Percentiles rank a stretch among this genome's conserved stretches.
Evolutionary conservation across 371 early-diverging fungal species (phyloP).

Genomic region (Mortierella sp.): DNA sequence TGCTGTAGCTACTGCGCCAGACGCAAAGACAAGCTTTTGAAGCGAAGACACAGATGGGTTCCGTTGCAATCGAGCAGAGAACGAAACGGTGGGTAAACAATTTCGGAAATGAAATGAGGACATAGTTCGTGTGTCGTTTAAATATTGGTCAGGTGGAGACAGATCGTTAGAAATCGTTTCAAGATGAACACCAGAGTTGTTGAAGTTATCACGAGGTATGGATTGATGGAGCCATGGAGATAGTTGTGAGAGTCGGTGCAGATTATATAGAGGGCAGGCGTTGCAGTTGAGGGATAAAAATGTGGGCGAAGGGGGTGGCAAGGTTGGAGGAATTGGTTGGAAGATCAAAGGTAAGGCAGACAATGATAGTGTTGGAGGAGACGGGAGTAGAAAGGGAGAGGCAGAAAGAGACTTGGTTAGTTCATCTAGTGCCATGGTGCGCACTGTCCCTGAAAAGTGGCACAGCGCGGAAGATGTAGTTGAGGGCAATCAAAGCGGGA

Average conservation of each 20-base stretch:
- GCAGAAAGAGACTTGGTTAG: slow-evolving; percentile 15
- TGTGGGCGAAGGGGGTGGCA: background rate
- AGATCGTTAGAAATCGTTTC: too few relatives aligned
- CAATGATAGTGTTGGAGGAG: slow-evolving; percentile 9
- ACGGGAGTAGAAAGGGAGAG: slow-evolving; percentile 11
- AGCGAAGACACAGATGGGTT: background rate
- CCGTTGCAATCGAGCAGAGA: slow-evolving; percentile 1
- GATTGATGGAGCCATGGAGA: slow-evolving; percentile 5
- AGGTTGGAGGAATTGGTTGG: background rate
- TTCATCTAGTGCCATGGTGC: slow-evolving; percentile 14
- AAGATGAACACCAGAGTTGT: too few relatives aligned
- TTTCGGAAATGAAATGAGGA: background rate
- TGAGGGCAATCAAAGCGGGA: background rate
- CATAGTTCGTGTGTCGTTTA: too few relatives aligned
- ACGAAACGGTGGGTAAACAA: slow-evolving; percentile 10
- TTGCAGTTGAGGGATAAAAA: background rate
- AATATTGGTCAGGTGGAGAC: too few relatives aligned
- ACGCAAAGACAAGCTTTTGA: slow-evolving; percentile 48
- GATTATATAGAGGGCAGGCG: slow-evolving; percentile 7
- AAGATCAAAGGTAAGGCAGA: background rate
- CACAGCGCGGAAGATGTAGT: background rate
- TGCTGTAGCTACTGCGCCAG: slow-evolving; percentile 45
- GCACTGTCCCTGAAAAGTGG: slow-evolving; percentile 18
- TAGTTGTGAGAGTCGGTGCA: slow-evolving; percentile 1
- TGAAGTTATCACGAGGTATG: too few relatives aligned